phyloP scores from a whole-genome alignment of 78 protist species.

The Dictyostelium brefeldianum region DNA sequence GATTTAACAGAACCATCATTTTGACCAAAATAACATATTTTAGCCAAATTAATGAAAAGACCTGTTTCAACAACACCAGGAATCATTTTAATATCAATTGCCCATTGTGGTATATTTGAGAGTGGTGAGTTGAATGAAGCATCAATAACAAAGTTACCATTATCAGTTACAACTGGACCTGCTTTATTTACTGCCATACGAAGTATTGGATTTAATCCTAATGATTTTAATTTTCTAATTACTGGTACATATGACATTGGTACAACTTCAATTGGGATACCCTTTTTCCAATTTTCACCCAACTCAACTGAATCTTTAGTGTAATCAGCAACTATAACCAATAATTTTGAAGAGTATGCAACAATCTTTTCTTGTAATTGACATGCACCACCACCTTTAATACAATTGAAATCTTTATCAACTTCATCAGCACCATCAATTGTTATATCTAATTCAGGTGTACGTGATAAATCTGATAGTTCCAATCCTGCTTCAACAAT shows the following conservation, averaged over 20 bases:
- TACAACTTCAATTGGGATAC: slow-evolving; percentile 92
- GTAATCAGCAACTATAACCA: slow-evolving; percentile 90
- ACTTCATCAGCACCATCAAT: slow-evolving; percentile 95
- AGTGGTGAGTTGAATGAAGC: slow-evolving; percentile 56
- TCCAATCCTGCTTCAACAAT: slow-evolving; percentile 64
- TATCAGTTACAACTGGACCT: slow-evolving; percentile 93
- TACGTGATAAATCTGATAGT: slow-evolving; percentile 67
- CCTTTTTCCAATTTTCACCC: slow-evolving; percentile 88
- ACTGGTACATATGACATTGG: slow-evolving; percentile 84
- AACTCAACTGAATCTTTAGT: slow-evolving; percentile 76
- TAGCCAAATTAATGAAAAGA: slow-evolving; percentile 81
- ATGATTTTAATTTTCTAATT: slow-evolving; percentile 23
- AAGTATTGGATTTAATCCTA: slow-evolving; percentile 12
- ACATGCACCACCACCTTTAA: slow-evolving; percentile 90
- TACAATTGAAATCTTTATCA: slow-evolving; percentile 75
- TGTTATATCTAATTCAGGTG: slow-evolving; percentile 86
- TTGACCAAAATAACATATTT: slow-evolving; percentile 81
- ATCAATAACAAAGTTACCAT: slow-evolving; percentile 91
- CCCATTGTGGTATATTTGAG: slow-evolving; percentile 22
- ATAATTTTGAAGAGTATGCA: slow-evolving; percentile 68
- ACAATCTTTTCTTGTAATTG: slow-evolving; percentile 90
- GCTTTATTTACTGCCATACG: slow-evolving; percentile 90
- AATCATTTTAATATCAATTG: slow-evolving; percentile 40
- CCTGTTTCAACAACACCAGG: slow-evolving; percentile 94
- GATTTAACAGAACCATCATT: slow-evolving; percentile 82